Evolutionary conservation across 257 asterid species (phyloP).

Genomic region (Hygrophila difformis): DNA sequence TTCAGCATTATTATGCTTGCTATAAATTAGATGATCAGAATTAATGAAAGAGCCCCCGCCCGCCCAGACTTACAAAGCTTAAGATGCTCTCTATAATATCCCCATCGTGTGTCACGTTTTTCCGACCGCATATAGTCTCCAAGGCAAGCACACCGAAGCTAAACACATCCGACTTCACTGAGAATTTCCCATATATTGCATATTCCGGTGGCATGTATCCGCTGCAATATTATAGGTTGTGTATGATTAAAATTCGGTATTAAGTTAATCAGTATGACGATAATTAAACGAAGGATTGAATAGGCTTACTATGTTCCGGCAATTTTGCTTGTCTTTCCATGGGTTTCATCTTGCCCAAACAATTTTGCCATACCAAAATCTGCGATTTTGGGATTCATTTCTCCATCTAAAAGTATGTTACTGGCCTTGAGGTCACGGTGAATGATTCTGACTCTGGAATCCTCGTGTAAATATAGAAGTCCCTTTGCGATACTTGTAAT

Average conservation of each 20-base stretch:
- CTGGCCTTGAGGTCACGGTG: conserved; percentile 44
- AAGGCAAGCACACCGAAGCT: neutral
- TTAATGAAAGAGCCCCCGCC: too few relatives aligned
- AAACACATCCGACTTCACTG: neutral
- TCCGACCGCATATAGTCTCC: neutral
- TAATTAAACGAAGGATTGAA: neutral
- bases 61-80: neutral
- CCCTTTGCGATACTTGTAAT: conserved; percentile 32
- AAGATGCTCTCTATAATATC: neutral
- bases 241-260: neutral
- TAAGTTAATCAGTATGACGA: too few relatives aligned
- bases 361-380: conserved; percentile 51
- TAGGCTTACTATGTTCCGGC: conserved; percentile 45
- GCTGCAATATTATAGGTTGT: neutral
- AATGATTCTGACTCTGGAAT: conserved; percentile 32
- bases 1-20: too few relatives aligned
- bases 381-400: conserved; percentile 47
- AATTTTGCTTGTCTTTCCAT: conserved; percentile 22
- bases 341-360: conserved; percentile 27
- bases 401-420: conserved; percentile 34
- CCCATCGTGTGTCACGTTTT: neutral
- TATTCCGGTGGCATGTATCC: neutral
- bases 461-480: conserved; percentile 37
- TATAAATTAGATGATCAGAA: too few relatives aligned
- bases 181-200: neutral